A percentile compares a stretch with the other conserved stretches of the same genome.
Evolutionary conservation across 495 filamentous ascomycete species (phyloP).

Genomic region (Neurospora sp.): DNA sequence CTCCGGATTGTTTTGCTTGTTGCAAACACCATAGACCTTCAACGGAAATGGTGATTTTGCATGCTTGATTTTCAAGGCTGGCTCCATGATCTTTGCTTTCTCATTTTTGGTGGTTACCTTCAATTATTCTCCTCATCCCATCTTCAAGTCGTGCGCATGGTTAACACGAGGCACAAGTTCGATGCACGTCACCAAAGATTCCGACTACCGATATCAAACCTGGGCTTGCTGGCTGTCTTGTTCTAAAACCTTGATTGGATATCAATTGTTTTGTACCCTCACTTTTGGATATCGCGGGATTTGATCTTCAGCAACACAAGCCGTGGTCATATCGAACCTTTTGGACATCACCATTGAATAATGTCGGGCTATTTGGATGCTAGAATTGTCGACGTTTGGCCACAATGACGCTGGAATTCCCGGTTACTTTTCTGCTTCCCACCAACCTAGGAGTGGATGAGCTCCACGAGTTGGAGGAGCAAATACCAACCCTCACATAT

Average conservation of each 20-base stretch:
- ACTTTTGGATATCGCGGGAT: neutral
- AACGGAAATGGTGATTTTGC: neutral
- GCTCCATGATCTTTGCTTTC: neutral
- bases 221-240: neutral
- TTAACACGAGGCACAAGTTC: neutral
- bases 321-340: neutral
- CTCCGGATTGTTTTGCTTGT: neutral
- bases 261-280: neutral
- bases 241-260: neutral
- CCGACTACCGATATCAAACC: neutral
- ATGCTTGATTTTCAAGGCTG: neutral
- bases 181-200: neutral
- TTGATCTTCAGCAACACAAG: neutral
- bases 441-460: conserved; percentile 55
- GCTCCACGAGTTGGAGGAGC: conserved; percentile 51
- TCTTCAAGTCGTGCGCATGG: neutral
- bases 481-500: conserved; percentile 56
- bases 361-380: neutral
- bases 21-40: neutral
- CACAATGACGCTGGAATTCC: conserved; percentile 35
- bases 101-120: neutral
- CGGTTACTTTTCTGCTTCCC: conserved; percentile 64
- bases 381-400: neutral
- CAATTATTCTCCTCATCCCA: neutral
- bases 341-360: neutral